Percentiles rank a stretch among this genome's conserved stretches.
These are phyloP conservation scores for Dactylorhiza incarnata DNA, from an alignment of 106 monocot species.

Conservation along the genomic window DNA sequence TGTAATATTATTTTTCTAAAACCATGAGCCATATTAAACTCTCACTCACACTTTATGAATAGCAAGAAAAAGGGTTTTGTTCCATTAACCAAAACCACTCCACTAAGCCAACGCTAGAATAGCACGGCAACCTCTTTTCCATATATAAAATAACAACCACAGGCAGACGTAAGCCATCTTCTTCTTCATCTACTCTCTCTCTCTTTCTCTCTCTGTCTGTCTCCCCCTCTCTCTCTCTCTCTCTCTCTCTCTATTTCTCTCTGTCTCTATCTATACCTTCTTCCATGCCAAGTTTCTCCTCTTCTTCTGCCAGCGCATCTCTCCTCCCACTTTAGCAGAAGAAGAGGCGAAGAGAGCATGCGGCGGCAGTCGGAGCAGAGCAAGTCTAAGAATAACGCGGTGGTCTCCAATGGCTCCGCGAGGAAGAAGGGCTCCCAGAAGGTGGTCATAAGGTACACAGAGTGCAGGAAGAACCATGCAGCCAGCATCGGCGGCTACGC, in stretches of 20 bases:
- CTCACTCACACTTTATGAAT: neutral
- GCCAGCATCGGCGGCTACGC: constrained; percentile 63
- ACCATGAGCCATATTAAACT: too few relatives aligned
- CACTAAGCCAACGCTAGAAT: constrained; percentile 3
- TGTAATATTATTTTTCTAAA: too few relatives aligned
- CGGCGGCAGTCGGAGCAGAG: neutral
- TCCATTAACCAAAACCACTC: constrained; percentile 3
- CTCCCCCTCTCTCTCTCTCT: neutral
- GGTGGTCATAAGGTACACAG: constrained; percentile 26
- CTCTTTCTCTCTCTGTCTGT: neutral
- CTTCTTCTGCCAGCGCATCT: neutral
- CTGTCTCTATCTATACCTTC: too few relatives aligned
- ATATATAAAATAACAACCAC: neutral
- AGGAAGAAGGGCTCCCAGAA: constrained; percentile 12
- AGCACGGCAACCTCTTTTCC: neutral
- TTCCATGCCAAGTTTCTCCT: neutral
- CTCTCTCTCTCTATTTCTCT: neutral
- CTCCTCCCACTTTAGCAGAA: neutral
- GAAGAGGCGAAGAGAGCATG: neutral
- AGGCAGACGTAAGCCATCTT: neutral
- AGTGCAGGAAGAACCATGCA: constrained; percentile 55
- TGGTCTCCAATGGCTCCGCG: constrained; percentile 8
- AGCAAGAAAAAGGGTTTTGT: neutral
- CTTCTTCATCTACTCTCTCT: neutral
- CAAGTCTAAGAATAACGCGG: neutral